A percentile compares a stretch with the other conserved stretches of the same genome.
phyloP scores from a whole-genome alignment of 1,139 yeast genomes.

The Magnusiomyces sp. region DNA sequence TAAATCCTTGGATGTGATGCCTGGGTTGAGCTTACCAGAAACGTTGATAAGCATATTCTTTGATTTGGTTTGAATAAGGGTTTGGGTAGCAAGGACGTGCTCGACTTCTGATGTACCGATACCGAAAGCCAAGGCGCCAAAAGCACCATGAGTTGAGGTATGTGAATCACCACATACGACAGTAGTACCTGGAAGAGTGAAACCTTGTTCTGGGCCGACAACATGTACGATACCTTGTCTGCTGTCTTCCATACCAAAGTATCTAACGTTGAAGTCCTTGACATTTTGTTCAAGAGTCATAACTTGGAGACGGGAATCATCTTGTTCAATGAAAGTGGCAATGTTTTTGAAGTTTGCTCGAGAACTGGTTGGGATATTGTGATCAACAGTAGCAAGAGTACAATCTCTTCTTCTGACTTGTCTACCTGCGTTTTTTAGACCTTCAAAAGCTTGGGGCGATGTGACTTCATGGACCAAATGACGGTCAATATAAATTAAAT shows the following conservation, averaged over 20 bases:
- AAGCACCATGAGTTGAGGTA: constrained; percentile 97
- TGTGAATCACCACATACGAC: constrained; percentile 99
- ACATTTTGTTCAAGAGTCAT: constrained; percentile 89
- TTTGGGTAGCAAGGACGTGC: constrained; percentile 96
- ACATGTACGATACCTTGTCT: constrained; percentile 98
- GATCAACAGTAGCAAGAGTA: constrained; percentile 95
- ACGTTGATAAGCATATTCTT: constrained; percentile 89
- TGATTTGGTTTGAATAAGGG: constrained; percentile 86
- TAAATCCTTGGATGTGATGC: constrained; percentile 92
- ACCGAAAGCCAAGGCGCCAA: constrained; percentile 96
- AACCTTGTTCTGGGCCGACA: constrained; percentile 98
- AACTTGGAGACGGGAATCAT: constrained; percentile 87
- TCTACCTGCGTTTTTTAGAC: constrained; percentile 79
- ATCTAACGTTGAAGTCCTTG: constrained; percentile 77
- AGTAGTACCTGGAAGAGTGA: constrained; percentile 95
- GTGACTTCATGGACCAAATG: constrained; percentile 97
- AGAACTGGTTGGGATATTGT: constrained; percentile 89
- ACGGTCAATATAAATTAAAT: constrained; percentile 83
- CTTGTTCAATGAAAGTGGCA: constrained; percentile 78
- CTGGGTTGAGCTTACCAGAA: constrained; percentile 73
- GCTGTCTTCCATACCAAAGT: constrained; percentile 86
- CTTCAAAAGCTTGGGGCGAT: constrained; percentile 98
- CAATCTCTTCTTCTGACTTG: constrained; percentile 86
- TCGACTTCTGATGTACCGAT: constrained; percentile 98
- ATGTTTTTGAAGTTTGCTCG: constrained; percentile 67